A percentile compares a stretch with the other conserved stretches of the same genome.
Evolutionary conservation across 202 grass and related monocot genomes (phyloP).

Genomic region (Cymbopogon flexuosus): DNA sequence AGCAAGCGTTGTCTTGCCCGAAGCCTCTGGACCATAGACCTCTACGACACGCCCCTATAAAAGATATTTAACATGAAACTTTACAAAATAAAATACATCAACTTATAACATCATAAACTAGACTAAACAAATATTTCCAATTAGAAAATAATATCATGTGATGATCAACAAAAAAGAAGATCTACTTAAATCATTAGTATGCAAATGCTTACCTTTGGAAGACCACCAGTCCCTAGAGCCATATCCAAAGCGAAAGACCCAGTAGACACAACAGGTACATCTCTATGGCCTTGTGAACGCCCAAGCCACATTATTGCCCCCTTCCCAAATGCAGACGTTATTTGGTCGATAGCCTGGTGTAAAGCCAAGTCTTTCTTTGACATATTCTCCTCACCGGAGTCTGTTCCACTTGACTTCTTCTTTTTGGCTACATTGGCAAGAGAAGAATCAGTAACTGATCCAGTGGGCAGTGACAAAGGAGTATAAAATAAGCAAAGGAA

Average conservation of each 20-base stretch:
- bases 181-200: background rate
- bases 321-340: slow-evolving; percentile 78
- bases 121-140: background rate
- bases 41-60: slow-evolving; percentile 73
- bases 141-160: background rate
- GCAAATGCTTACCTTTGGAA: slow-evolving; percentile 74
- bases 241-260: slow-evolving; percentile 86
- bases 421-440: slow-evolving; percentile 53
- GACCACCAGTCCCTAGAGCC: slow-evolving; percentile 77
- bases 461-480: background rate
- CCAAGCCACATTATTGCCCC: slow-evolving; percentile 99
- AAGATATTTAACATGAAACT: slow-evolving; percentile 11
- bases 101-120: background rate
- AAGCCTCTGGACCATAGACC: slow-evolving; percentile 89
- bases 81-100: slow-evolving; percentile 15
- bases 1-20: slow-evolving; percentile 94
- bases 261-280: slow-evolving; percentile 84
- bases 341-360: slow-evolving; percentile 92
- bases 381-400: slow-evolving; percentile 68
- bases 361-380: slow-evolving; percentile 85
- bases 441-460: slow-evolving; percentile 24
- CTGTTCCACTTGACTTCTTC: slow-evolving; percentile 60
- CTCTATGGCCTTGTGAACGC: slow-evolving; percentile 56
- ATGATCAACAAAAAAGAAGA: background rate
- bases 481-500: slow-evolving; percentile 19